Percentiles rank a stretch among this genome's conserved stretches.
Conservation (phyloP, 106 monocot species). For the Cymbidium sinense region DNA sequence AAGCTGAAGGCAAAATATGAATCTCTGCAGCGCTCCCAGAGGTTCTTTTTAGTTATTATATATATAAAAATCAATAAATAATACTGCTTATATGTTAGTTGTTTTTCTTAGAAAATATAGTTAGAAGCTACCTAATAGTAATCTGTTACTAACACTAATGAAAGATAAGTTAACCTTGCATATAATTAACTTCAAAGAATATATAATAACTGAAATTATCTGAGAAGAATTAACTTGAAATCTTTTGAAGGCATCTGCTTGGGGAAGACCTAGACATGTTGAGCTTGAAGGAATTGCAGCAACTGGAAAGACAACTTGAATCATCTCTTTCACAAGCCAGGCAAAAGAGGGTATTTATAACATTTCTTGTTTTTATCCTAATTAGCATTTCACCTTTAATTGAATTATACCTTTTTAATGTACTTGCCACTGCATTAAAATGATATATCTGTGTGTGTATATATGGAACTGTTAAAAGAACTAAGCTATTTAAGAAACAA, state of each 20-base stretch:
- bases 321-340: conserved; percentile 42
- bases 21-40: conserved; percentile 43
- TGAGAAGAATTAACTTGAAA: not conserved
- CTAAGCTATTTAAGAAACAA: too few relatives aligned
- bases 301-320: conserved; percentile 54
- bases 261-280: conserved; percentile 56
- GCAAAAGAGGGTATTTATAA: conserved; percentile 40
- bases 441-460: too few relatives aligned
- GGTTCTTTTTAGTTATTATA: conserved; percentile 15
- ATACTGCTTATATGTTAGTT: not conserved
- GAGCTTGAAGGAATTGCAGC: conserved; percentile 55
- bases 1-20: conserved; percentile 54
- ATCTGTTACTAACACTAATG: too few relatives aligned
- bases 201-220: not conserved
- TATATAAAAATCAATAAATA: not conserved
- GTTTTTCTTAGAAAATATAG: too few relatives aligned
- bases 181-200: not conserved
- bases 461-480: too few relatives aligned
- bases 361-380: not conserved
- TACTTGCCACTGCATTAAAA: not conserved
- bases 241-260: conserved; percentile 40
- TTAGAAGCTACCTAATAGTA: too few relatives aligned
- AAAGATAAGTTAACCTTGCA: too few relatives aligned
- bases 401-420: not conserved
- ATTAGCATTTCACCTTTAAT: not conserved